Percentiles rank a stretch among this genome's conserved stretches.
phyloP scores from a whole-genome alignment of 345 rosid genomes.

The Eucalyptus brandiana region DNA sequence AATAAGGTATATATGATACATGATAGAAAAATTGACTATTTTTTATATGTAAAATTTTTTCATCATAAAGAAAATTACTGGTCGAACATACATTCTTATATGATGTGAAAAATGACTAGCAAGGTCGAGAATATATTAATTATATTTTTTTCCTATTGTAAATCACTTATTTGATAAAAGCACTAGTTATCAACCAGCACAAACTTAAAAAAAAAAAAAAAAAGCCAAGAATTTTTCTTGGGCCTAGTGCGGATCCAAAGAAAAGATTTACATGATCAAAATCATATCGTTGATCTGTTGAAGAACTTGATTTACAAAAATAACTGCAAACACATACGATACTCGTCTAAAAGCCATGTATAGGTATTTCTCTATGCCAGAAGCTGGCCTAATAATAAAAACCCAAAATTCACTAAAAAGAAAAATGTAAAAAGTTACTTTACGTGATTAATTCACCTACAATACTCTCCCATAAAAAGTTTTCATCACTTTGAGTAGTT shows the following conservation, averaged over 20 bases:
- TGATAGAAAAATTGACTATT: not conserved
- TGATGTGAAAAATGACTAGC: not conserved
- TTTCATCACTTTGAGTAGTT: not conserved
- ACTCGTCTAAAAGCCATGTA: not conserved
- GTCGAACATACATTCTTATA: not conserved
- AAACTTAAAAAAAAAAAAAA: not conserved
- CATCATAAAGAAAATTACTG: not conserved
- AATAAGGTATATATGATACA: not conserved
- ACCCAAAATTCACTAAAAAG: not conserved
- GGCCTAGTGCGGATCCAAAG: not conserved
- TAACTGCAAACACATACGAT: not conserved
- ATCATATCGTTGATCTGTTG: not conserved
- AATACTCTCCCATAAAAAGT: not conserved
- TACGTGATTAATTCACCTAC: not conserved
- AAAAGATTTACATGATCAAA: not conserved
- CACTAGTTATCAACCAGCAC: not conserved
- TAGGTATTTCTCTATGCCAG: not conserved
- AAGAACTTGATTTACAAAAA: not conserved
- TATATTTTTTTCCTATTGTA: not conserved
- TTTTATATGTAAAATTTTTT: not conserved
- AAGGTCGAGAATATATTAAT: not conserved
- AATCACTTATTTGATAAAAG: not conserved
- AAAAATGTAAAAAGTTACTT: not conserved
- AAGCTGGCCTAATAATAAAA: not conserved
- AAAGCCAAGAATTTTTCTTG: not conserved